Evolutionary conservation across 139 green algal genomes (phyloP).

Genomic region (Chlorella sp.): DNA sequence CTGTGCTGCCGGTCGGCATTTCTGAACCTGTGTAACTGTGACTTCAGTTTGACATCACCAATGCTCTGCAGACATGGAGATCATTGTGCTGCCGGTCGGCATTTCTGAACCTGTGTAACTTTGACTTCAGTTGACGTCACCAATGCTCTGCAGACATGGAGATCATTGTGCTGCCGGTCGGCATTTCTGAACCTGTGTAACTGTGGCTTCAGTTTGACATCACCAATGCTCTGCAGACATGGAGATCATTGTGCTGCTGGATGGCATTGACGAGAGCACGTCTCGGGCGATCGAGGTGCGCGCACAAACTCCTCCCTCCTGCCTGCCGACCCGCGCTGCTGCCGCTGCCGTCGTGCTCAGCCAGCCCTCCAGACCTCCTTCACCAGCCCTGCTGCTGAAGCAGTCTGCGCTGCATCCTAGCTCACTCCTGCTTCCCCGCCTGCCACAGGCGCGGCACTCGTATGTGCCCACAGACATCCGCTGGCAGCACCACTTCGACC

Average conservation of each 20-base stretch:
- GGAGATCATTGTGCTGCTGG: slow-evolving; percentile 49
- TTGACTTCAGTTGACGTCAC: no score
- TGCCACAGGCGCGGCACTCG: slow-evolving; percentile 40
- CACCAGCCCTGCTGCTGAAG: no score
- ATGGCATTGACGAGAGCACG: slow-evolving; percentile 52
- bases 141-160: background rate
- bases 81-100: slow-evolving; percentile 48
- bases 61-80: slow-evolving; percentile 35
- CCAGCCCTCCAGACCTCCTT: no score
- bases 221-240: slow-evolving; percentile 21
- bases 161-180: no score
- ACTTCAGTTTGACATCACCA: no score
- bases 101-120: no score
- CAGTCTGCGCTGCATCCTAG: background rate
- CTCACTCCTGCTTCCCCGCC: background rate
- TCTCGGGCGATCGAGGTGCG: slow-evolving; percentile 34
- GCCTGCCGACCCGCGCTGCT: background rate
- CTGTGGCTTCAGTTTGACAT: no score
- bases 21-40: no score
- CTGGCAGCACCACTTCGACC: slow-evolving; percentile 37
- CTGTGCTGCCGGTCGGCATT: no score
- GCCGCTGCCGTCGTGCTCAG: no score
- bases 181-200: no score
- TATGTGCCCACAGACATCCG: slow-evolving; percentile 48
- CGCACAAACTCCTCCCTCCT: background rate